Base-by-base conservation (phyloP, 805 yeast species). In the Cyberlindnera galapagoensis region DNA sequence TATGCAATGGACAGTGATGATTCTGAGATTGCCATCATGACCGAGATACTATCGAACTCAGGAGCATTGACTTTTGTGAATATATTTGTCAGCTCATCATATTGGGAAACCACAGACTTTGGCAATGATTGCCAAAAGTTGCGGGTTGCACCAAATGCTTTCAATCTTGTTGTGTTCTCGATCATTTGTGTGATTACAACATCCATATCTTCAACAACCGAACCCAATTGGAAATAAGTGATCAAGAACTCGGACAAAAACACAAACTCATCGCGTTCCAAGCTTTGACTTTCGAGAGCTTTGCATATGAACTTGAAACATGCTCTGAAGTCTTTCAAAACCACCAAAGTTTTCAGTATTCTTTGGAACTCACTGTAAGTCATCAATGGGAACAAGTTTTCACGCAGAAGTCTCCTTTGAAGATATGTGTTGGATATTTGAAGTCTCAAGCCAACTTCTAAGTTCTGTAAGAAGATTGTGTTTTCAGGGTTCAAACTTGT, bases 301-400 rank as follows among this genome's bases (percentile, higher is more conserved):
- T 35, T 43, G 6, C 28, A 10, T 2, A 47, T 17, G 12, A 48
- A 32, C 1, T 17, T 34, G 7, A 33, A 21, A 6, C 41, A 56
- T 44, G 44, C 59, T 49, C 34, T 53, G 47, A 26, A 54, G 44
- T 27, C 62, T n/a, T 28, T 34, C 9, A 48, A 20, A 11, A 32
- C 11, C 4, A 36, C 7, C 6, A 44, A 30, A 4, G 39, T 38
- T 28, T 34, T 38, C 9, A 47, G 22, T 13, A 41, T 39, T 6
- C 33, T 28, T 23, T 43, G 46, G 21, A 58, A 49, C 36, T 60
- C 64, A 16, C 54, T 60, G 35, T 62, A 61, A 7, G 63, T 59
- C 29, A 57, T 42, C 28, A 60, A 52, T 5, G 63, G 53, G 36
- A 62, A 62, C 5, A 59, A 56, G 36, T 59, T 63, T 19, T 56